Evolutionary conservation across 2,329 filamentous ascomycete genomes (phyloP).

Genomic region (Neofusicoccum ribis): DNA sequence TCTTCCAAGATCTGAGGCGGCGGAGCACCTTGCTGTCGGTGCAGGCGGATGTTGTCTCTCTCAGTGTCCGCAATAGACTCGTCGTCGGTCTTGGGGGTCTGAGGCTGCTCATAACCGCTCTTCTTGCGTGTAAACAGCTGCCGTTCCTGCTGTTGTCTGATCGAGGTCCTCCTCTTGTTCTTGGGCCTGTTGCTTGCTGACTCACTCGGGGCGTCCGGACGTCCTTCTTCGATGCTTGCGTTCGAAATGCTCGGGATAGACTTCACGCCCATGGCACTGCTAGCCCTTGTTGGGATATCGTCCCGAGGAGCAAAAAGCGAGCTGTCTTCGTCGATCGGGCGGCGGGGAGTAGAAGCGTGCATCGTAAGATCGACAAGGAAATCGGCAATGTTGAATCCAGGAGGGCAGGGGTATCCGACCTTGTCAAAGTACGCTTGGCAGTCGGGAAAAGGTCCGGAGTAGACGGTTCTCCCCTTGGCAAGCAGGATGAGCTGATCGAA

Average conservation of each 20-base stretch:
- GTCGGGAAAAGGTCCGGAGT: slow-evolving; percentile 83
- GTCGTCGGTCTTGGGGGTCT: slow-evolving; percentile 66
- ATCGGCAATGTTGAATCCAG: slow-evolving; percentile 98
- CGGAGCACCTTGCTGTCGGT: slow-evolving; percentile 53
- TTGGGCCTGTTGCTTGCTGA: slow-evolving; percentile 63
- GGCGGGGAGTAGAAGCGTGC: slow-evolving; percentile 71
- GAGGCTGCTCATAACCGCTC: slow-evolving; percentile 45
- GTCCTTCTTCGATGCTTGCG: slow-evolving; percentile 57
- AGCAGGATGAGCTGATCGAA: slow-evolving; percentile 93
- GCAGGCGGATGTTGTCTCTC: slow-evolving; percentile 56
- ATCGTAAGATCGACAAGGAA: slow-evolving; percentile 97
- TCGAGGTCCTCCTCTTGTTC: slow-evolving; percentile 72
- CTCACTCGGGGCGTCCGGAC: slow-evolving; percentile 59
- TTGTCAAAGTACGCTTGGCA: slow-evolving; percentile 93
- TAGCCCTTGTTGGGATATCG: slow-evolving; percentile 71
- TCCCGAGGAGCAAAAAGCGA: slow-evolving; percentile 62
- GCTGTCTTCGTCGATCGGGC: slow-evolving; percentile 57
- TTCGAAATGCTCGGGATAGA: slow-evolving; percentile 84
- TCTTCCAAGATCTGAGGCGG: slow-evolving; percentile 69
- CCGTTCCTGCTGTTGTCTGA: slow-evolving; percentile 82
- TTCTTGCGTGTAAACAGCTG: slow-evolving; percentile 86
- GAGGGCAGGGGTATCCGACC: slow-evolving; percentile 88
- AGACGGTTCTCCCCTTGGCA: slow-evolving; percentile 85
- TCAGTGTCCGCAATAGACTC: slow-evolving; percentile 52
- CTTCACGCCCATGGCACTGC: slow-evolving; percentile 85